Conservation (phyloP, 23 red algal species). For the Cyanidioschyzon merolae region DNA sequence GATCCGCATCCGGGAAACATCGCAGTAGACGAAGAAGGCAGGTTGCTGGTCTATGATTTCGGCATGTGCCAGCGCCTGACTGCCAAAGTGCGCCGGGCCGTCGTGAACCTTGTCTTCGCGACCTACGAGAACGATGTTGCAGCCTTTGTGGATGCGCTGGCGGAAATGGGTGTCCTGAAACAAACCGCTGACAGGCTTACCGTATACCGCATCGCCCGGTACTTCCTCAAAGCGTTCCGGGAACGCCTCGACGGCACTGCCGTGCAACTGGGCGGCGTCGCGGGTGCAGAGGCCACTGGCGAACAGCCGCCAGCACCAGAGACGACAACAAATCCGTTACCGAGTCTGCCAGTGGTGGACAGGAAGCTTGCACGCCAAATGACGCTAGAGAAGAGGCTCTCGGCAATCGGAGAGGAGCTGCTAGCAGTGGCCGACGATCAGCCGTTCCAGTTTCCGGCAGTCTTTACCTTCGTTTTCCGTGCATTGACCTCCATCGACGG, state of each 20-base stretch:
- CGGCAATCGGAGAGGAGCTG: slow-evolving; percentile 66
- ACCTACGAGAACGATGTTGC: slow-evolving; percentile 54
- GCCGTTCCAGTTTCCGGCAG: slow-evolving; percentile 73
- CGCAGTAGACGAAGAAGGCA: slow-evolving; percentile 45
- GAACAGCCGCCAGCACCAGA: neutral
- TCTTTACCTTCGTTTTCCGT: slow-evolving; percentile 89
- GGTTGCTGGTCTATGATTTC: slow-evolving; percentile 87
- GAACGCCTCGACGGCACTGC: slow-evolving; percentile 19
- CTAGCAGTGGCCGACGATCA: slow-evolving; percentile 62
- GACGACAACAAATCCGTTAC: neutral
- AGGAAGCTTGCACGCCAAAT: neutral
- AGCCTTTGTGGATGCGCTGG: slow-evolving; percentile 57
- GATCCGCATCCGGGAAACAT: slow-evolving; percentile 93
- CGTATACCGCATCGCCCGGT: slow-evolving; percentile 65
- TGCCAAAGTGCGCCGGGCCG: slow-evolving; percentile 37
- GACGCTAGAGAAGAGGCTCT: slow-evolving; percentile 38
- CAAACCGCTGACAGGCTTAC: slow-evolving; percentile 51
- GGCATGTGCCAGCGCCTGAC: slow-evolving; percentile 67
- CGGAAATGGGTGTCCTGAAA: slow-evolving; percentile 52
- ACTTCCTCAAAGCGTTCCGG: slow-evolving; percentile 57
- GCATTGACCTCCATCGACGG: slow-evolving; percentile 82
- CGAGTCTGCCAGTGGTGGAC: neutral
- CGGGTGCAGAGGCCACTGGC: neutral
- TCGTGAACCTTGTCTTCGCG: slow-evolving; percentile 61
- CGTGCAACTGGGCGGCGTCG: neutral